Evolutionary conservation across 495 filamentous ascomycete species (phyloP).

Genomic region (Aspergillus hancockii): DNA sequence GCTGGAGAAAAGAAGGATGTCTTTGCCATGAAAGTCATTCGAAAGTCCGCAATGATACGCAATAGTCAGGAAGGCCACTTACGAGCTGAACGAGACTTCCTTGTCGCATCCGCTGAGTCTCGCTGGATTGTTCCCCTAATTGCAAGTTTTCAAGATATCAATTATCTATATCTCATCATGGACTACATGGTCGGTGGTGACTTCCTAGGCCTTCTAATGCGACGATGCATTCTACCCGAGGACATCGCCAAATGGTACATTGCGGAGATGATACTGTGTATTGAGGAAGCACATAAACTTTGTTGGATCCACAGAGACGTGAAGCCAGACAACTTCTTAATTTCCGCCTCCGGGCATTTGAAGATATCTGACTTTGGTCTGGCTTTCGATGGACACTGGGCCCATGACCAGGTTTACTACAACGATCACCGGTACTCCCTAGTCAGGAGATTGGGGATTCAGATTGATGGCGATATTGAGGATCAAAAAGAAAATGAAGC

Average conservation of each 20-base stretch:
- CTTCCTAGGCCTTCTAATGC: slow-evolving; percentile 81
- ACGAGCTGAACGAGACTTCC: slow-evolving; percentile 86
- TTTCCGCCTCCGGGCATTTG: slow-evolving; percentile 82
- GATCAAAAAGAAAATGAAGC: slow-evolving; percentile 58
- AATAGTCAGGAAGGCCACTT: slow-evolving; percentile 91
- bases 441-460: slow-evolving; percentile 71
- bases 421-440: slow-evolving; percentile 77
- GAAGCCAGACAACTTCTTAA: slow-evolving; percentile 96
- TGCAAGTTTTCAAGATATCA: slow-evolving; percentile 82
- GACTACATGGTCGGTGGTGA: slow-evolving; percentile 97
- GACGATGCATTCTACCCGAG: slow-evolving; percentile 78
- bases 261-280: slow-evolving; percentile 92
- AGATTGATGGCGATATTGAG: slow-evolving; percentile 71
- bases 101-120: slow-evolving; percentile 80
- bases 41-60: slow-evolving; percentile 85
- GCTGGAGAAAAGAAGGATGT: slow-evolving; percentile 54
- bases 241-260: slow-evolving; percentile 79
- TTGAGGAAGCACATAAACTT: slow-evolving; percentile 87
- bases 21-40: slow-evolving; percentile 96
- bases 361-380: slow-evolving; percentile 96
- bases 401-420: slow-evolving; percentile 83
- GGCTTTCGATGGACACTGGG: slow-evolving; percentile 93
- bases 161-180: slow-evolving; percentile 89
- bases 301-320: slow-evolving; percentile 92
- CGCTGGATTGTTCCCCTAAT: slow-evolving; percentile 87